Percentiles rank a stretch among this genome's conserved stretches.
phyloP scores from a whole-genome alignment of 78 protist genomes.

The Chrysochromulina parva region DNA sequence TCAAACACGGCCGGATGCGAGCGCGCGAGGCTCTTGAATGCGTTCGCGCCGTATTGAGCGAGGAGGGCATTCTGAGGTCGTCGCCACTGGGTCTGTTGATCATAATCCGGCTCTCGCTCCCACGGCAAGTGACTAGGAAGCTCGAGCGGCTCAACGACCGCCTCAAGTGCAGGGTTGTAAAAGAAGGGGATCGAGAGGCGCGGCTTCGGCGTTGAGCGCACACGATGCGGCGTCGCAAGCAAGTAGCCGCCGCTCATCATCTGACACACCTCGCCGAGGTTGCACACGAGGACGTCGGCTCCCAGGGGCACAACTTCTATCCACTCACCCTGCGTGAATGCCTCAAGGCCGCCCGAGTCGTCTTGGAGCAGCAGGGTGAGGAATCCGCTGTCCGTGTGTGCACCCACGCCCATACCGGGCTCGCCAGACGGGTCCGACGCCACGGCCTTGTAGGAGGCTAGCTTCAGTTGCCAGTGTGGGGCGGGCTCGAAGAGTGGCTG shows the following conservation, averaged over 20 bases:
- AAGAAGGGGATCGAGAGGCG: constrained; percentile 18
- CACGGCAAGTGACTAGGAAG: neutral
- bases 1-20: neutral
- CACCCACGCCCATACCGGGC: neutral
- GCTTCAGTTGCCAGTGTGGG: neutral
- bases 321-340: neutral
- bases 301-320: neutral
- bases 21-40: constrained; percentile 18
- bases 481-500: neutral
- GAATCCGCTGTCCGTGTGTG: constrained; percentile 3
- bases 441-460: neutral
- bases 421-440: neutral
- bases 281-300: neutral
- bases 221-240: constrained; percentile 19
- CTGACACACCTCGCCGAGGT: constrained; percentile 17
- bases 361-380: constrained; percentile 17
- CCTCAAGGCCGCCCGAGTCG: constrained; percentile 1
- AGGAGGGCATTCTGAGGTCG: neutral
- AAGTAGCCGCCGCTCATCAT: neutral
- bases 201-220: neutral
- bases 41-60: neutral
- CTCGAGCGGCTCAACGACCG: neutral
- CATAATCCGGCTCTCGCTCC: neutral
- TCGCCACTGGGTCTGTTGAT: neutral
- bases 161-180: constrained; percentile 7